Base-by-base conservation (phyloP, 2,329 filamentous ascomycete genomes). In the Colletotrichum australisinense region DNA sequence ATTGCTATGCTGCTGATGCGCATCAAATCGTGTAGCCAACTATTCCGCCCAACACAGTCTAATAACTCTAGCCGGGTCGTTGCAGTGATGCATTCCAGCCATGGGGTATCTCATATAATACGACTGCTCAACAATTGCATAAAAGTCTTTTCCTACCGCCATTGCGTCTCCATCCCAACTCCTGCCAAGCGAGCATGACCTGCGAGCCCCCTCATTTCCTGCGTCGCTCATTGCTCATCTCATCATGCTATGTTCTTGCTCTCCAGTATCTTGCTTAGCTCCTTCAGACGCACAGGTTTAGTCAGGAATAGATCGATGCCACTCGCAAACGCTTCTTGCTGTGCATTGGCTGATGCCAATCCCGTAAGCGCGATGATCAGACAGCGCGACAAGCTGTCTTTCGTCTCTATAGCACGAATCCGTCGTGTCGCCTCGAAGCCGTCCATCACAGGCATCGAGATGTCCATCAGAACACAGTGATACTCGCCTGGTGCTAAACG, bases 361-460 rank as follows among this genome's bases (percentile, higher is more conserved):
- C 88, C 89, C 0, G 88, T 89, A 1, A 91, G 79, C 0, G 88
- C 88, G 32, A 90, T 86, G 26, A 91, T 85, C 3, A 83, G 80
- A 1, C 84, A 83, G 0, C 85, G 84, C 0, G 79, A 73, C 0
- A 88, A 76, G 0, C 82, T 79, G 6, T 82, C 77, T 0, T 86
- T 81, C 4, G 81, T 79, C 76, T 91, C 89, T 42, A 87, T 82
- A 1, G 83, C 81, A 1, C 88, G 83, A 16, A 90, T 89, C n/a
- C 82, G 80, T 1, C 85, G 80, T 1, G 88, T 89, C 0, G 86
- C 85, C 19, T 86, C 86, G 3, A 89, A 83, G 0, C 87, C 87
- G 73, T 91, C 86, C 77, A 91, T 86, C 3, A 90, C 79, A 0
- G 89, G 89, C 89, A 91, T 91, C 67, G 85, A 89, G 1, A 90